These are phyloP conservation scores for Thielaviopsis punctulata DNA, from an alignment of 2,329 filamentous ascomycete genomes.

Conservation along the genomic window DNA sequence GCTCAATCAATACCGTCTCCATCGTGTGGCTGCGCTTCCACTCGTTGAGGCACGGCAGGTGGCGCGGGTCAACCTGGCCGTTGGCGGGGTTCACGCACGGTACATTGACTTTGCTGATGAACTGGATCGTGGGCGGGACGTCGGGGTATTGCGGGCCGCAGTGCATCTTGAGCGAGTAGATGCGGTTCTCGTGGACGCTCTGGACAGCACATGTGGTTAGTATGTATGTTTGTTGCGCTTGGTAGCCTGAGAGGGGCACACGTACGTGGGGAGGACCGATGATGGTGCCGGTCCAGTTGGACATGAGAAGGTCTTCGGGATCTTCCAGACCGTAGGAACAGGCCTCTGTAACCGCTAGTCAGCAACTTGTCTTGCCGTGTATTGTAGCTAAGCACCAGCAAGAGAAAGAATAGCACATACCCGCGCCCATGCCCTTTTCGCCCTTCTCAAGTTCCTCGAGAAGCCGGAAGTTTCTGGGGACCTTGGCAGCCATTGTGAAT, in stretches of 20 bases:
- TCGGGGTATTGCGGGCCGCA: conserved; percentile 85
- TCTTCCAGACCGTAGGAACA: conserved; percentile 95
- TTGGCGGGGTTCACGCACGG: conserved; percentile 72
- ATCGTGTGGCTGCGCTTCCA: conserved; percentile 92
- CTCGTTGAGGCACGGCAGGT: conserved; percentile 68
- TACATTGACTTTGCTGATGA: conserved; percentile 90
- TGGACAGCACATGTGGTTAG: conserved; percentile 20
- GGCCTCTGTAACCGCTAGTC: conserved; percentile 46
- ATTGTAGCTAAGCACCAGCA: neutral
- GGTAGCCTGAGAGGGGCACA: conserved; percentile 11
- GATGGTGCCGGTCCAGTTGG: conserved; percentile 97
- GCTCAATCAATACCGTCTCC: conserved; percentile 81
- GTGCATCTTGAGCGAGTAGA: conserved; percentile 95
- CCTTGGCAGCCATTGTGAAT: conserved; percentile 31
- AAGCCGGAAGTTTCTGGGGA: conserved; percentile 90
- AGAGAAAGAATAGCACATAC: conserved; percentile 27
- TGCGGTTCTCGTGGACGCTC: conserved; percentile 96
- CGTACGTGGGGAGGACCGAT: conserved; percentile 87
- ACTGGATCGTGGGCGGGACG: conserved; percentile 73
- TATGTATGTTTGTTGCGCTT: neutral
- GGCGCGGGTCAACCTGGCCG: conserved; percentile 68
- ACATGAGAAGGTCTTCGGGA: conserved; percentile 88
- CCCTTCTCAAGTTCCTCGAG: conserved; percentile 97
- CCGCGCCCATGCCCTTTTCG: conserved; percentile 89
- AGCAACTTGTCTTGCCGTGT: neutral